Base-by-base conservation (phyloP, 495 filamentous ascomycete genomes). In the Aspergillus coremiiformis region DNA sequence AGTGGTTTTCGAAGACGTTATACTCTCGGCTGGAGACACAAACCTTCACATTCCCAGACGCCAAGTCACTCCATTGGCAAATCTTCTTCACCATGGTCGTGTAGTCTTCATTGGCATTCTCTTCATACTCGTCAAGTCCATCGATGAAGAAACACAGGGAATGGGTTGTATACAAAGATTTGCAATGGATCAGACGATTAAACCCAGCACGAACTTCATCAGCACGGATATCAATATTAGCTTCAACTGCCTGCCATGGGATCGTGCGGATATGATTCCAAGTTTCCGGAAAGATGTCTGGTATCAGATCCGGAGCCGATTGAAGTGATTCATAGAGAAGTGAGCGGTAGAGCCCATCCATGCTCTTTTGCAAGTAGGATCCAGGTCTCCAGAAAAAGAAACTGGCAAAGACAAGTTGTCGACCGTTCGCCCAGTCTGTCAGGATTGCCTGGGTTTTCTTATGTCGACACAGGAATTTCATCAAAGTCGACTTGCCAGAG, bases 311-410 rank as follows among this genome's bases (percentile, higher is more conserved):
- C 0, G 66, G 69, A 20, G 47, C 59, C 43, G 55, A 12, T 53
- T 7, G 57, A 57, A 0, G 70, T 61, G 43, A 77, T 58, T 37
- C 60, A 73, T 17, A 78, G 54, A 78, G 54, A 0, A 80, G 54
- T 1, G 69, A 59, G n/a, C 62, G 65, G 0, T 77, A 54, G 8
- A 80, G 58, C 0, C 76, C 78, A 23, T 65, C 52, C 21, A 70
- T 62, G 6, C 71, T 74, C 52, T 66, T 71, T 49, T 76, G 69
- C 17, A 72, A 26, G 3, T 23, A 23, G 1, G 39, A 64, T 0
- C 74, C 74, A 4, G 65, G 33, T 30, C 52, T 63, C 71, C 73
- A 79, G 55, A 78, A 79, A 55, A 70, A 79, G 55, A 76, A 77
- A 22, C 47, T 57, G 1, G 69, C 67, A 24, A 64, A 43, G 3